Evolutionary conservation across 768 basidiomycete species (phyloP).

Genomic region (Candolleomyces eurysporus): DNA sequence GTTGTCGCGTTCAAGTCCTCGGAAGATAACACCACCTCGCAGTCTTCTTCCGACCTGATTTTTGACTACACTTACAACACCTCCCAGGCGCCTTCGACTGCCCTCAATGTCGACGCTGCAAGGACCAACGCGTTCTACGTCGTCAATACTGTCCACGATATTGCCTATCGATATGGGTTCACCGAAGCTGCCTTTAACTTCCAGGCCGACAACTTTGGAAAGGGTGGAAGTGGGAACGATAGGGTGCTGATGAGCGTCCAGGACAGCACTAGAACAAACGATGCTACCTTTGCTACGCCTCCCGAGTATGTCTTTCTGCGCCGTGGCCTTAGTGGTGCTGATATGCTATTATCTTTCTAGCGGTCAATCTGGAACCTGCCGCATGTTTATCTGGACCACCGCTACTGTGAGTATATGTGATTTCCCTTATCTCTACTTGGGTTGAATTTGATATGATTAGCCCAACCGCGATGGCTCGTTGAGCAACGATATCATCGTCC

Average conservation of each 20-base stretch:
- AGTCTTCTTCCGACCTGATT: conserved; percentile 32
- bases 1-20: conserved; percentile 25
- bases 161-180: conserved; percentile 40
- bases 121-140: conserved; percentile 53
- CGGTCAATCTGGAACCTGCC: conserved; percentile 35
- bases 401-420: conserved; percentile 13
- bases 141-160: conserved; percentile 53
- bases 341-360: conserved; percentile 11
- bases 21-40: conserved; percentile 23
- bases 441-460: not conserved
- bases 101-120: conserved; percentile 46
- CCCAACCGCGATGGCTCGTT: conserved; percentile 38
- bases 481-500: conserved; percentile 53
- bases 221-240: conserved; percentile 51
- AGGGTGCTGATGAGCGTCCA: conserved; percentile 53
- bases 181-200: conserved; percentile 46
- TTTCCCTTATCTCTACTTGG: not conserved
- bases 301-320: conserved; percentile 25
- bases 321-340: not conserved
- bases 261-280: conserved; percentile 43
- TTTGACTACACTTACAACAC: conserved; percentile 35
- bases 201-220: conserved; percentile 56
- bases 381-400: conserved; percentile 25
- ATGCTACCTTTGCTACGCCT: conserved; percentile 42
- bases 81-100: conserved; percentile 29